Conservation (phyloP, 2,329 filamentous ascomycete genomes). For the Colletotrichum cuscutae region DNA sequence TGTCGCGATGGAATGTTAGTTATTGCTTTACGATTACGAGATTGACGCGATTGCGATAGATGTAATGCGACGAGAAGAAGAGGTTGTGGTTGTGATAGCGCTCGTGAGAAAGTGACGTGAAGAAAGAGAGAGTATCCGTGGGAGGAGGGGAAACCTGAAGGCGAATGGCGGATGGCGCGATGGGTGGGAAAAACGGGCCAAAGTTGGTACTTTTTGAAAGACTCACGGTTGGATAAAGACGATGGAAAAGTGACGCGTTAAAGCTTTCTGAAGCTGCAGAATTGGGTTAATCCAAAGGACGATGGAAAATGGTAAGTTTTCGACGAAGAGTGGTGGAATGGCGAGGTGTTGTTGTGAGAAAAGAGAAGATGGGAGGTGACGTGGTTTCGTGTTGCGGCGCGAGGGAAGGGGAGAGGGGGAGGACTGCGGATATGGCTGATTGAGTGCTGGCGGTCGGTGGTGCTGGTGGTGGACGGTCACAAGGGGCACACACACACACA, state of each 20-base stretch:
- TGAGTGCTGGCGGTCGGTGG: background rate
- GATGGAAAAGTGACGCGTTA: background rate
- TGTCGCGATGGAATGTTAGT: background rate
- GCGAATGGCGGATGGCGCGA: slow-evolving; percentile 3
- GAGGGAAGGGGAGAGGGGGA: background rate
- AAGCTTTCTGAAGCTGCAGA: slow-evolving; percentile 17
- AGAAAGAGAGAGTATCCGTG: background rate
- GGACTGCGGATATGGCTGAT: slow-evolving; percentile 13
- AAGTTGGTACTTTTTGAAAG: background rate
- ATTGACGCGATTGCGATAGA: slow-evolving; percentile 14
- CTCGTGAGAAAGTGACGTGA: background rate
- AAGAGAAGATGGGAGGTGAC: slow-evolving; percentile 14
- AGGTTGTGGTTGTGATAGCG: slow-evolving; percentile 5
- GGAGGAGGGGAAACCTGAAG: background rate
- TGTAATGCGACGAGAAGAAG: background rate
- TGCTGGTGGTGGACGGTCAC: slow-evolving; percentile 5
- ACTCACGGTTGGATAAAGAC: background rate
- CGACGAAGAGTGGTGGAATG: background rate
- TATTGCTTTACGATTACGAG: background rate
- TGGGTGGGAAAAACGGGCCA: background rate
- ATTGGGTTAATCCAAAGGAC: background rate
- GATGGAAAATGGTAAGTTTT: background rate
- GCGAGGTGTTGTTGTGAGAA: slow-evolving; percentile 3
- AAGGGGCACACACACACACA: background rate
- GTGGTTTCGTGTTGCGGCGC: slow-evolving; percentile 11